Percentiles rank a stretch among this genome's conserved stretches.
These are phyloP conservation scores for Rhododendron ferrugineum DNA, from an alignment of 148 eudicot species.

Conservation along the genomic window DNA sequence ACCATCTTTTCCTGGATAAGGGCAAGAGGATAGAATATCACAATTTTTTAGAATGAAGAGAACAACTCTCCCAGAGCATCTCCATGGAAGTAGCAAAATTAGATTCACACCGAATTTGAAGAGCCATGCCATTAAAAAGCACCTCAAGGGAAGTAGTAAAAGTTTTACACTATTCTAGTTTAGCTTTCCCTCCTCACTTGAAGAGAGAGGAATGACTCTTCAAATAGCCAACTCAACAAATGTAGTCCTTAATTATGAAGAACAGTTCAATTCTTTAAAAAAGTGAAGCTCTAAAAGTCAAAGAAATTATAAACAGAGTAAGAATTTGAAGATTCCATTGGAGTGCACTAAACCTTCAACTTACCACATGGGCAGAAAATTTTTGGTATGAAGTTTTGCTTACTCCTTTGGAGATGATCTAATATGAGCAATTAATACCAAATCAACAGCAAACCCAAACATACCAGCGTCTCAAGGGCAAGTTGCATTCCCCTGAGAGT, in stretches of 20 bases:
- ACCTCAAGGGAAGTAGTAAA: not conserved
- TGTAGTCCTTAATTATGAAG: not conserved
- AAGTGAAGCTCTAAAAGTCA: not conserved
- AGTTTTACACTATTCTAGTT: not conserved
- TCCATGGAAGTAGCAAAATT: not conserved
- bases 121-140: not conserved
- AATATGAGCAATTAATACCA: not conserved
- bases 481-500: constrained; percentile 82
- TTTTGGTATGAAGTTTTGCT: not conserved
- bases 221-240: not conserved
- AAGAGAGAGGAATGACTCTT: not conserved
- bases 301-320: not conserved
- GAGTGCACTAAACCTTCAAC: not conserved
- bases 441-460: constrained; percentile 7
- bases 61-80: not conserved
- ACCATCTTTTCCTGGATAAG: constrained; percentile 52
- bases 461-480: constrained; percentile 79
- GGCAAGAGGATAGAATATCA: not conserved
- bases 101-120: not conserved
- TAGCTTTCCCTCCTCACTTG: not conserved
- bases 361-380: not conserved
- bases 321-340: not conserved
- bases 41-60: not conserved
- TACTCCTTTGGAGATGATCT: not conserved
- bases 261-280: not conserved